phyloP scores from a whole-genome alignment of 2,329 filamentous ascomycete genomes.

The Colletotrichum endophyticum region DNA sequence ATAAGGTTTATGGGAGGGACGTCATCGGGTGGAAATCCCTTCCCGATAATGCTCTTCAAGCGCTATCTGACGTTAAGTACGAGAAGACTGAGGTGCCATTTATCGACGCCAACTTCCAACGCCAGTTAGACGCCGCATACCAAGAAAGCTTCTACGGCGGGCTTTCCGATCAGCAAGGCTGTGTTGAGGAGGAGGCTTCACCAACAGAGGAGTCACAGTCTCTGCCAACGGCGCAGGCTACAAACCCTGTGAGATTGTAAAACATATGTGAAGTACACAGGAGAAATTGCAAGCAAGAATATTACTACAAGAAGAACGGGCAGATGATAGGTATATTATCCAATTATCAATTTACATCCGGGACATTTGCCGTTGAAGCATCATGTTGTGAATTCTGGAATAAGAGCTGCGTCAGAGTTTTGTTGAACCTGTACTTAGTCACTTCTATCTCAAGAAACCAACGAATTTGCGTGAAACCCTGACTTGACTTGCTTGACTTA shows the following conservation, averaged over 20 bases:
- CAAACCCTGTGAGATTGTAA: not conserved
- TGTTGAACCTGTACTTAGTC: accelerated
- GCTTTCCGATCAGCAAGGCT: not conserved
- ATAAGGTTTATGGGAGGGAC: not conserved
- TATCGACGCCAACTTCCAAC: not conserved
- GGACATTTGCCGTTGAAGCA: not conserved
- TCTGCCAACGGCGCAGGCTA: not conserved
- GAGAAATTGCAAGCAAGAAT: not conserved
- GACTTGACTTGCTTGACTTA: not conserved
- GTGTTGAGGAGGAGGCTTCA: not conserved
- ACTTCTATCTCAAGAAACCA: not conserved
- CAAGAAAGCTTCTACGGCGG: not conserved
- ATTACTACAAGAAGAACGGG: not conserved
- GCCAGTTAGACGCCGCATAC: not conserved
- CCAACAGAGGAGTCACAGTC: not conserved
- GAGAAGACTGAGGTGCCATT: not conserved
- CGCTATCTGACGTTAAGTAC: not conserved
- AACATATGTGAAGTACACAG: accelerated
- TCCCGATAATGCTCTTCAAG: not conserved
- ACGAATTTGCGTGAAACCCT: not conserved
- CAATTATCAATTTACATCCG: not conserved
- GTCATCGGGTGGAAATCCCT: not conserved
- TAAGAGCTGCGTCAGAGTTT: not conserved
- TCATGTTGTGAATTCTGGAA: not conserved
- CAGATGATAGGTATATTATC: not conserved